Evolutionary conservation across 164 flowering plant genomes (phyloP).

Genomic region (Dillenia suffruticosa): DNA sequence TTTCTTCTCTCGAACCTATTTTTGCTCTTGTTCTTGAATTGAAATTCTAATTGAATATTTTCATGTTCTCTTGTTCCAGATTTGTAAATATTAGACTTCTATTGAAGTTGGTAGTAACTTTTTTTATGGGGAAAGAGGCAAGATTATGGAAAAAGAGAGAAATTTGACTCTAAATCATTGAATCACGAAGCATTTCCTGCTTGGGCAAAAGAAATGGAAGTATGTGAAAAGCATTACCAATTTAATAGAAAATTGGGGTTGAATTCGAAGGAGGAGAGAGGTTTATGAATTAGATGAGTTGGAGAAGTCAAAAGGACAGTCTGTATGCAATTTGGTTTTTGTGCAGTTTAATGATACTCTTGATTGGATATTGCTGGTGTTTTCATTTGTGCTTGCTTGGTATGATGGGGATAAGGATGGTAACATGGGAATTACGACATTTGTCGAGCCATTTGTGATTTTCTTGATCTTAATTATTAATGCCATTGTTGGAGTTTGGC

Average conservation of each 20-base stretch:
- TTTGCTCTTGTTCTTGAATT: too few relatives aligned
- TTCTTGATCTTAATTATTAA: conserved; percentile 51
- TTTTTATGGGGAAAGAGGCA: conserved; percentile 46
- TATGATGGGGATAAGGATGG: conserved; percentile 48
- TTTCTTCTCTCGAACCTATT: too few relatives aligned
- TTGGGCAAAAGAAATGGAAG: conserved; percentile 52
- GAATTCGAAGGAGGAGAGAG: conserved; percentile 17
- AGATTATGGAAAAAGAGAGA: conserved; percentile 25
- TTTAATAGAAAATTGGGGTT: conserved; percentile 21
- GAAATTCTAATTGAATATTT: too few relatives aligned
- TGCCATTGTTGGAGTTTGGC: conserved; percentile 58
- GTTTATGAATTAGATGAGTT: conserved; percentile 41
- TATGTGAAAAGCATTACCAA: conserved; percentile 36
- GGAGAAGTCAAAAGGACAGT: conserved; percentile 46
- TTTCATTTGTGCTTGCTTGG: conserved; percentile 53
- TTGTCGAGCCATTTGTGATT: conserved; percentile 57
- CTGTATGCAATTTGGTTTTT: conserved; percentile 36
- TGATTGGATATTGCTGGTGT: conserved; percentile 38
- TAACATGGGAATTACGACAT: conserved; percentile 44
- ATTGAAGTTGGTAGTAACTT: too few relatives aligned
- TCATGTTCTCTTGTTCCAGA: too few relatives aligned
- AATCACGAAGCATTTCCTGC: conserved; percentile 33
- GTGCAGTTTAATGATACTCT: conserved; percentile 52
- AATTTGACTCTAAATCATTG: background rate
- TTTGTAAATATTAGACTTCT: too few relatives aligned